phyloP scores from a whole-genome alignment of 176 grass and related monocot genomes.

The Elaeis guineensis region DNA sequence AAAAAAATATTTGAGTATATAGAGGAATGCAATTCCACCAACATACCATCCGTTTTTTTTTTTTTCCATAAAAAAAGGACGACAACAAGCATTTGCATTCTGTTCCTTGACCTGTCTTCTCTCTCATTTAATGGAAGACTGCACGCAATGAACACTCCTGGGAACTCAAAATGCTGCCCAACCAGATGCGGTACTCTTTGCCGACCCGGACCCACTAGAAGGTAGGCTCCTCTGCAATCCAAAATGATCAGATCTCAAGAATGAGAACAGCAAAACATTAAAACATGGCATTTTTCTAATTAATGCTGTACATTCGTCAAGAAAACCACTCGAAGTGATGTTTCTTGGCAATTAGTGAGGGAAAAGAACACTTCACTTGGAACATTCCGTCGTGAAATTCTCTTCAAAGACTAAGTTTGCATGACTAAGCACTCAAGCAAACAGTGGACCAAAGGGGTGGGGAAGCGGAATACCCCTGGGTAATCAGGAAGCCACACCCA shows the following conservation, averaged over 20 bases:
- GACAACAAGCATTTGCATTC: constrained; percentile 6
- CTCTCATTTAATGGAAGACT: background rate
- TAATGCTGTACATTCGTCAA: too few relatives aligned
- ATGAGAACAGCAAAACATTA: background rate
- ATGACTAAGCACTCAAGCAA: too few relatives aligned
- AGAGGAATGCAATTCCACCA: constrained; percentile 20
- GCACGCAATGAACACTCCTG: background rate
- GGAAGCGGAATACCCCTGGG: too few relatives aligned
- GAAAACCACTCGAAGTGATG: too few relatives aligned
- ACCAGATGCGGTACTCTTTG: constrained; percentile 76
- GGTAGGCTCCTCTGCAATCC: constrained; percentile 70
- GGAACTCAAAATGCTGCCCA: constrained; percentile 89
- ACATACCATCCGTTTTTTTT: constrained; percentile 17
- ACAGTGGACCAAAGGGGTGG: too few relatives aligned
- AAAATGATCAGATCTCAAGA: constrained; percentile 5
- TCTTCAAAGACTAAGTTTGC: too few relatives aligned
- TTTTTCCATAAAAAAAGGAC: constrained; percentile 21
- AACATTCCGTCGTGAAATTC: too few relatives aligned
- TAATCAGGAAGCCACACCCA: too few relatives aligned
- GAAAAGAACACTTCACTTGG: too few relatives aligned
- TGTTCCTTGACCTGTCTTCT: background rate
- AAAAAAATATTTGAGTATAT: constrained; percentile 32
- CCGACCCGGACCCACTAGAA: constrained; percentile 33
- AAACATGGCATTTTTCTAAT: background rate
- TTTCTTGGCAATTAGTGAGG: too few relatives aligned